Evolutionary conservation across 2,329 filamentous ascomycete genomes (phyloP).

Genomic region (Penicillium sp.): DNA sequence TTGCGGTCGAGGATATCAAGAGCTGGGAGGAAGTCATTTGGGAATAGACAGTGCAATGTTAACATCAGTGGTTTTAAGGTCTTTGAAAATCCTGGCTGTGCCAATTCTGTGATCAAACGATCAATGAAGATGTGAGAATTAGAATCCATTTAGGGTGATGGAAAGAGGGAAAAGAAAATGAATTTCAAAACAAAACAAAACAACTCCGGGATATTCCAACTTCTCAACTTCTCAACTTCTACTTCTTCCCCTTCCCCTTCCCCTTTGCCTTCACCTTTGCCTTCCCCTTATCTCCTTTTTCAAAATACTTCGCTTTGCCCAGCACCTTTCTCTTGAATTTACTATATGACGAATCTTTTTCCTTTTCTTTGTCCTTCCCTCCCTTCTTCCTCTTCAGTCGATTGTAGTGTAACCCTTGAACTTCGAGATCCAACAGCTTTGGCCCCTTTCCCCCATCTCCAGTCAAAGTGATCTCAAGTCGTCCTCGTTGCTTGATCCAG

Average conservation of each 20-base stretch:
- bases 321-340: not conserved
- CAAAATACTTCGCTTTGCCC: not conserved
- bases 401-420: not conserved
- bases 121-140: constrained; percentile 22
- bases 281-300: too few relatives aligned
- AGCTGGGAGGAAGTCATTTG: constrained; percentile 74
- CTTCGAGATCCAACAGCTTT: not conserved
- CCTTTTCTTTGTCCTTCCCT: not conserved
- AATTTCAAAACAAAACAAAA: not conserved
- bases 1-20: constrained; percentile 81
- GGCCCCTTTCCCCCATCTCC: not conserved
- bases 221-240: not conserved
- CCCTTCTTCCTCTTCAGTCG: not conserved
- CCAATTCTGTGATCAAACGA: constrained; percentile 21
- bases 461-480: not conserved
- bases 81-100: constrained; percentile 18
- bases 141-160: constrained; percentile 5
- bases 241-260: not conserved
- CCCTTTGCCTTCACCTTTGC: not conserved
- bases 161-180: not conserved
- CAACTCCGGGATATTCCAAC: not conserved
- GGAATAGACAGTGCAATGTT: constrained; percentile 82
- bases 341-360: not conserved
- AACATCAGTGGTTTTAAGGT: constrained; percentile 59
- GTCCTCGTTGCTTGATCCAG: not conserved